Evolutionary conservation across 768 basidiomycete genomes (phyloP), one percentile per base, ranked within the genome.

Genomic region (Pholiota microspora): DNA sequence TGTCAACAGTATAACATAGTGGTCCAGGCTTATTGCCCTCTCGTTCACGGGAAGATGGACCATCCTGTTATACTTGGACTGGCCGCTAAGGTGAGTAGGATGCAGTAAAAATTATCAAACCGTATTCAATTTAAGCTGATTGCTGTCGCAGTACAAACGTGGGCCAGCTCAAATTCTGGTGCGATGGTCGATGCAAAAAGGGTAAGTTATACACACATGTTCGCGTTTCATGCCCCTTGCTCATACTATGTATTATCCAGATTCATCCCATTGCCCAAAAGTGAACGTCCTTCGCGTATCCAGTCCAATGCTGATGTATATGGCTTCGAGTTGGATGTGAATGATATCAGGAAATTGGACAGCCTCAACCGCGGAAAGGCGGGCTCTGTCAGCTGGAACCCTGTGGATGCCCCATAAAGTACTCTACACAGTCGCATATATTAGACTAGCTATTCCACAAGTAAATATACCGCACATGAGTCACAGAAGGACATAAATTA

Each of bases 131-230:
- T 15, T 49, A n/a, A 48, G 29, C 27, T 42, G 2, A 7, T 10
- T 42, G 9, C 23, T 2, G 10, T 42, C 21, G 18, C 59, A 90
- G 86, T 69, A 84, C 60, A 68, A 71, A 29, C 81, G 82, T 49
- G 81, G 85, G 34, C 79, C 82, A 6, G 86, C 92, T 15, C 94
- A 97, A 64, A 77, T 96, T 42, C 79, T 97, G 8, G 73, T 97
- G 53, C 83, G 94, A 23, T 97, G 94, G 92, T 94, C 92, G 21
- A 73, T 98, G 36, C 95, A 97, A 68, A 83, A 80, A 65, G 85
- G 85, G 89, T 88, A 60, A 44, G 80, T 70, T 44, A 27, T 3
- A n/a, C 7, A 16, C 27, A 31, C 27, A 4, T 4, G 8, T 16
- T 29, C 2, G 1, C 16, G 18, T 29, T 34, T 16, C n/a, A 16